phyloP scores from a whole-genome alignment of 2,329 filamentous ascomycete species.

The Diaporthe eres region DNA sequence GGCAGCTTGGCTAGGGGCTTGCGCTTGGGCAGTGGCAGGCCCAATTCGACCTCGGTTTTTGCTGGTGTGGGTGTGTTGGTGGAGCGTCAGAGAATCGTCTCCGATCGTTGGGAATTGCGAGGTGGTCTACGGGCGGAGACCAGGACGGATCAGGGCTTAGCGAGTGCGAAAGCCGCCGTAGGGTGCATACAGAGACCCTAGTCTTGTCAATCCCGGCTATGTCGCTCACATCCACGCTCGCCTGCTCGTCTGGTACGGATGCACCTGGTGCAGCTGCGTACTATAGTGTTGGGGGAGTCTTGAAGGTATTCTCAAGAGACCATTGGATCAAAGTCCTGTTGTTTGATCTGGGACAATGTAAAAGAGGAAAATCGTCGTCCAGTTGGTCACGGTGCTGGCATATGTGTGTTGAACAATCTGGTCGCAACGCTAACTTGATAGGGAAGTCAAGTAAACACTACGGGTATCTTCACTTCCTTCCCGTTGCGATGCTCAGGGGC shows the following conservation, averaged over 20 bases:
- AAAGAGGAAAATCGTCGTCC: not conserved
- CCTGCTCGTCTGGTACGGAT: not conserved
- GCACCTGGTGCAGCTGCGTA: not conserved
- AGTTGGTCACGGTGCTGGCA: not conserved
- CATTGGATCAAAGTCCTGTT: not conserved
- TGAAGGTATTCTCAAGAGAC: not conserved
- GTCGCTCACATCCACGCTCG: not conserved
- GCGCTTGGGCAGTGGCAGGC: not conserved
- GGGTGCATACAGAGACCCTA: not conserved
- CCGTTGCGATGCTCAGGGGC: not conserved
- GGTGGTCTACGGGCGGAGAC: slow-evolving; percentile 6
- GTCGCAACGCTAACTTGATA: slow-evolving; percentile 18
- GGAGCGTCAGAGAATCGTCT: slow-evolving; percentile 20
- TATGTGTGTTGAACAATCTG: not conserved
- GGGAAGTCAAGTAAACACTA: slow-evolving; percentile 10
- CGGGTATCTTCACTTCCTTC: not conserved
- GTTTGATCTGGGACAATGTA: not conserved
- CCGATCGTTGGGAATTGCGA: slow-evolving; percentile 1
- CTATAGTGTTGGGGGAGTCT: not conserved
- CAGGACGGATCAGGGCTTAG: slow-evolving; percentile 24
- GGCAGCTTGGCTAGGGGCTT: not conserved
- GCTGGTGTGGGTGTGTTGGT: not conserved
- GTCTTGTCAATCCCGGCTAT: slow-evolving; percentile 3
- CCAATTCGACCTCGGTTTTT: not conserved
- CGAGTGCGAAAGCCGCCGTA: slow-evolving; percentile 13